A percentile compares a stretch with the other conserved stretches of the same genome.
Conservation (phyloP, 768 basidiomycete species). For the Chalciporus pseudorubinellus region DNA sequence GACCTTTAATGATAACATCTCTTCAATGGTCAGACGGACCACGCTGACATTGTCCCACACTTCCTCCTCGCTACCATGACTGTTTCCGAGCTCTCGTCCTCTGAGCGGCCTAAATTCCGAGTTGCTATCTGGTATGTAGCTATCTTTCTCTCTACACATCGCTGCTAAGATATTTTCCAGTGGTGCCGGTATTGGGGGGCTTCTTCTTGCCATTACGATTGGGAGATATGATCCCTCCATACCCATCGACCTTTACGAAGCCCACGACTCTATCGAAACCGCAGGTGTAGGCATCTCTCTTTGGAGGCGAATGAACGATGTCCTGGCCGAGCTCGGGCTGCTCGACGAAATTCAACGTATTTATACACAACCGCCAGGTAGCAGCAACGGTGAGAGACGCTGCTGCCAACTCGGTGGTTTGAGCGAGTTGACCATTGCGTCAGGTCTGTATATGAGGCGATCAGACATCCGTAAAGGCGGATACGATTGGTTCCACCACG, state of each 20-base stretch:
- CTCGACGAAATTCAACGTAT: conserved; percentile 32
- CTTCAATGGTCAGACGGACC: too few relatives aligned
- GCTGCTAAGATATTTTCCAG: neutral
- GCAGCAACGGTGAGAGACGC: conserved; percentile 12
- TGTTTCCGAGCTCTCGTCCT: neutral
- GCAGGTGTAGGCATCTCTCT: conserved; percentile 44
- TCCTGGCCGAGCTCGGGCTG: conserved; percentile 44
- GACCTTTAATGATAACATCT: too few relatives aligned
- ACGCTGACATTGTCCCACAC: neutral
- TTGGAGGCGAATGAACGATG: conserved; percentile 45
- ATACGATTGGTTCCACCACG: conserved; percentile 25
- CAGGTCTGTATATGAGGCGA: conserved; percentile 6
- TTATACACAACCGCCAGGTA: conserved; percentile 8
- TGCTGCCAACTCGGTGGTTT: neutral
- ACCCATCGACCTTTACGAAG: conserved; percentile 47
- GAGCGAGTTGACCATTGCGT: neutral
- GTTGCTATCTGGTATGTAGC: conserved; percentile 24
- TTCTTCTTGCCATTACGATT: conserved; percentile 36
- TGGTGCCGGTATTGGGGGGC: conserved; percentile 46
- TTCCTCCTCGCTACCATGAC: neutral
- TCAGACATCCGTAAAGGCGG: conserved; percentile 35
- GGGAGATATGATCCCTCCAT: conserved; percentile 32
- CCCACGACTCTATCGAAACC: conserved; percentile 38
- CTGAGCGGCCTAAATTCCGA: conserved; percentile 10
- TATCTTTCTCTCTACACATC: neutral